Base-by-base conservation (phyloP, 2,329 filamentous ascomycete genomes). In the Thielaviopsis punctulata region DNA sequence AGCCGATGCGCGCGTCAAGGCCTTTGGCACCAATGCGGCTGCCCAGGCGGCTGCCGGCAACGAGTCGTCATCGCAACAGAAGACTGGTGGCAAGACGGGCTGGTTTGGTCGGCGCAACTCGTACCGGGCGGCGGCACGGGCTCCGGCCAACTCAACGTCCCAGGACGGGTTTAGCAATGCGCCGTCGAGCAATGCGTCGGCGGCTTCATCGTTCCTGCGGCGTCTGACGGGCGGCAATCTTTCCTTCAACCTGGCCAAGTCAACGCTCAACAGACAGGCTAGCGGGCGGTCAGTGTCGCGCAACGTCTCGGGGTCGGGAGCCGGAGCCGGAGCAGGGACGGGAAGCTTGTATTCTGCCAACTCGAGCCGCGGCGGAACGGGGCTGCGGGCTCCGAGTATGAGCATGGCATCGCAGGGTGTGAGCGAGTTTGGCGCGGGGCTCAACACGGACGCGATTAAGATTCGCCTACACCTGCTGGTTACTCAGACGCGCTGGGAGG, bases 381-480 rank as follows among this genome's bases (percentile, higher is more conserved):
- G 73, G 7, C 75, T 74, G 3, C 69, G 77, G 48, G 78, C 76
- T 10, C 75, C 75, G 7, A 79, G 76, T 1, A 68, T 80, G 58
- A 78, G 72, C 60, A 70, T 73, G 58, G 70, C 71, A 55, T 51
- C 49, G 3, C 36, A 27, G 45, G 69, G 68, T 56, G 69, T 70
- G 59, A 68, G 66, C 56, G 69, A 69, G 5, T 33, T 10, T 36
- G 72, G 73, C 45, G 68, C 69, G 51, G 73, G 79, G 19, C 65
- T 81, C 21, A 84, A 82, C 51, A 80, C 86, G 53, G 82, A 82
- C 52, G 88, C 92, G 60, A 79, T 90, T 49, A 89, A 89, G 59
- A 86, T 95, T 59, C 76, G 88, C 33, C 76, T 96, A 12, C 95
- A 96, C 64, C 73, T 86, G 48, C 80, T 90, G 48, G 82, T 88